Percentiles rank a stretch among this genome's conserved stretches.
Conservation (phyloP, 805 yeast genomes). For the Kodamaea hsintzibuensis region DNA sequence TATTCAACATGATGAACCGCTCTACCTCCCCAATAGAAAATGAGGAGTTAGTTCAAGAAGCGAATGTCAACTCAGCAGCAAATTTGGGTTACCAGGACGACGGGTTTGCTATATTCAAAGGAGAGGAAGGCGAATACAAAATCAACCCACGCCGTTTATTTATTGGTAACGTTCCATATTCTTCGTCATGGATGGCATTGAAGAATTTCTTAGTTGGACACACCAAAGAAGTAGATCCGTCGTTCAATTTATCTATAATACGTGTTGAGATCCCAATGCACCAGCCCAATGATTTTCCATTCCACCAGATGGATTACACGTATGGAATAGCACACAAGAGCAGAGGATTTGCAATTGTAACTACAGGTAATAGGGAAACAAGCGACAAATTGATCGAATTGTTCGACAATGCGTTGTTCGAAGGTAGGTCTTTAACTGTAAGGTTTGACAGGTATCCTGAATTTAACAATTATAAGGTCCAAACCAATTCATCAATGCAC, state of each 20-base stretch:
- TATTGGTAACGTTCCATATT: slow-evolving; percentile 57
- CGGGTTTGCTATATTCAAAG: background rate
- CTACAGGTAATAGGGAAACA: slow-evolving; percentile 46
- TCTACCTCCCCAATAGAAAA: background rate
- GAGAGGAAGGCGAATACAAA: slow-evolving; percentile 22
- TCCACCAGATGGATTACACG: slow-evolving; percentile 1
- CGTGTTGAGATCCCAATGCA: slow-evolving; percentile 46
- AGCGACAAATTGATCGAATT: slow-evolving; percentile 49
- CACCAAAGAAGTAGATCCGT: slow-evolving; percentile 29
- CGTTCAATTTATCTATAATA: slow-evolving; percentile 24
- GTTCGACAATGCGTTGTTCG: slow-evolving; percentile 55
- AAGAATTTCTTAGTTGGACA: slow-evolving; percentile 27
- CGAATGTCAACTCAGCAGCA: background rate
- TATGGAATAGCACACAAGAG: slow-evolving; percentile 14
- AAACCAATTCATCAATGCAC: slow-evolving; percentile 13
- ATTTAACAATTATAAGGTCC: slow-evolving; percentile 31
- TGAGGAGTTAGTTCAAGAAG: background rate
- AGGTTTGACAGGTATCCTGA: slow-evolving; percentile 58
- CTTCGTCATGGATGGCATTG: slow-evolving; percentile 38
- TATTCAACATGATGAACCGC: slow-evolving; percentile 21
- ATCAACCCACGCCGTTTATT: slow-evolving; percentile 49
- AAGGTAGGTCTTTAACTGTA: slow-evolving; percentile 62
- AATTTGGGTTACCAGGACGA: background rate
- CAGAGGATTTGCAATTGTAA: slow-evolving; percentile 68
- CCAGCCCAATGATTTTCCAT: slow-evolving; percentile 6